phyloP scores from a whole-genome alignment of 176 grass and related monocot species.

The Tillandsia leiboldiana region DNA sequence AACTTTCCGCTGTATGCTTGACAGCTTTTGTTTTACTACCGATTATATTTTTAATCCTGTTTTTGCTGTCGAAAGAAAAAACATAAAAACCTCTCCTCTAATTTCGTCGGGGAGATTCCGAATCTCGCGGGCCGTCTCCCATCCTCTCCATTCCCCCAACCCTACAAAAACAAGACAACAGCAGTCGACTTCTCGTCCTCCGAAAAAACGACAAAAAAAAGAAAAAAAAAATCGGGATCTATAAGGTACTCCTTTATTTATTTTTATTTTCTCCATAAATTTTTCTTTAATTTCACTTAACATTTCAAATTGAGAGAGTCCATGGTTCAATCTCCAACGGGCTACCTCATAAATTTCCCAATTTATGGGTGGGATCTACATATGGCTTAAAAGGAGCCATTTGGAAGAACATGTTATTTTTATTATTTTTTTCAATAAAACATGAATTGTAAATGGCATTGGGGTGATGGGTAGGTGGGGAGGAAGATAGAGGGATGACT shows the following conservation, averaged over 20 bases:
- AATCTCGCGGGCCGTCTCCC: background rate
- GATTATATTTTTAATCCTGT: too few relatives aligned
- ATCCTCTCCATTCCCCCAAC: background rate
- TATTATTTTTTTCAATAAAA: too few relatives aligned
- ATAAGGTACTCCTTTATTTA: background rate
- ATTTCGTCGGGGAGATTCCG: background rate
- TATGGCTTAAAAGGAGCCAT: too few relatives aligned
- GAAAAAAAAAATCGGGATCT: background rate
- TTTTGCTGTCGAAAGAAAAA: too few relatives aligned
- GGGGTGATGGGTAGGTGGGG: background rate
- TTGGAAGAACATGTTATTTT: too few relatives aligned
- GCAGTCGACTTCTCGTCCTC: background rate
- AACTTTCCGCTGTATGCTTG: too few relatives aligned
- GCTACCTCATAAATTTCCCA: too few relatives aligned
- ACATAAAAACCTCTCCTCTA: background rate
- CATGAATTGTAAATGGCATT: background rate
- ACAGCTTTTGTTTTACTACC: too few relatives aligned
- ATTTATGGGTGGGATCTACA: too few relatives aligned
- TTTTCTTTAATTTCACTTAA: background rate
- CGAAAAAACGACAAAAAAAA: background rate
- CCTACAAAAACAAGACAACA: too few relatives aligned
- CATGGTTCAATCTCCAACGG: too few relatives aligned
- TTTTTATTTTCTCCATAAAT: background rate
- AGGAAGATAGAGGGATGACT: slow-evolving; percentile 24
- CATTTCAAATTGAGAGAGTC: too few relatives aligned